These are phyloP conservation scores for Phytophthora agathidicida DNA, from an alignment of 352 stramenopile genomes.

Conservation along the genomic window DNA sequence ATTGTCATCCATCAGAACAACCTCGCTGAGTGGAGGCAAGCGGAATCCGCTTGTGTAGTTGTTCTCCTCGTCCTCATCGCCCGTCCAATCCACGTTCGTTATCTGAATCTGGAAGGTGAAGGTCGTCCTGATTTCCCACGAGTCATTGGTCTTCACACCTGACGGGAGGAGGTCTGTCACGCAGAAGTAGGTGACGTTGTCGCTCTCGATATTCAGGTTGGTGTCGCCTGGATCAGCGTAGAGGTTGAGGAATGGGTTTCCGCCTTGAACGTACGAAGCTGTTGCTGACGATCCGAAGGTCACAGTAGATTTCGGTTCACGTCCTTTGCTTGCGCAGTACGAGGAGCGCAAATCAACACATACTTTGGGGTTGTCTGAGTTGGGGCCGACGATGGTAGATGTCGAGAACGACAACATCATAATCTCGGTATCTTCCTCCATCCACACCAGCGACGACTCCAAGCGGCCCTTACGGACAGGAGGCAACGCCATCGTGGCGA, in stretches of 20 bases:
- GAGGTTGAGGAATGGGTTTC: conserved; percentile 79
- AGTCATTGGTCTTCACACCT: conserved; percentile 55
- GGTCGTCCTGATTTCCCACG: conserved; percentile 69
- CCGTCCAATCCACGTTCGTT: conserved; percentile 53
- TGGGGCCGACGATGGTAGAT: conserved; percentile 68
- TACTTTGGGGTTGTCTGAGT: conserved; percentile 68
- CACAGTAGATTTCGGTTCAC: conserved; percentile 51
- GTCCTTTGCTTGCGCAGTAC: conserved; percentile 56
- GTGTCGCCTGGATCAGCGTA: conserved; percentile 66
- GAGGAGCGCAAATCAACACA: conserved; percentile 70
- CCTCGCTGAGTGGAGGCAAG: conserved; percentile 59
- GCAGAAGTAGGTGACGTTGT: conserved; percentile 82
- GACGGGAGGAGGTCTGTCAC: conserved; percentile 70
- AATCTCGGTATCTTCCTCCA: conserved; percentile 68
- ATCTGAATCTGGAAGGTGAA: conserved; percentile 85
- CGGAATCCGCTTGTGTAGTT: conserved; percentile 30
- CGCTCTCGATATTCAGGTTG: conserved; percentile 47
- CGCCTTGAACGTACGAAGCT: conserved; percentile 72
- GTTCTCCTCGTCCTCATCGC: conserved; percentile 19
- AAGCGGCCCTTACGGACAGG: conserved; percentile 45
- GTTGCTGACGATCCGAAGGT: conserved; percentile 41
- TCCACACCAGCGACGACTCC: conserved; percentile 79
- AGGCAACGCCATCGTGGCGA: conserved; percentile 67
- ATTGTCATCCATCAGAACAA: conserved; percentile 65
- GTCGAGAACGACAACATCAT: conserved; percentile 82